These are phyloP conservation scores for Entelexis sorbosivorans DNA, from an alignment of 1,139 yeast genomes.

Conservation along the genomic window DNA sequence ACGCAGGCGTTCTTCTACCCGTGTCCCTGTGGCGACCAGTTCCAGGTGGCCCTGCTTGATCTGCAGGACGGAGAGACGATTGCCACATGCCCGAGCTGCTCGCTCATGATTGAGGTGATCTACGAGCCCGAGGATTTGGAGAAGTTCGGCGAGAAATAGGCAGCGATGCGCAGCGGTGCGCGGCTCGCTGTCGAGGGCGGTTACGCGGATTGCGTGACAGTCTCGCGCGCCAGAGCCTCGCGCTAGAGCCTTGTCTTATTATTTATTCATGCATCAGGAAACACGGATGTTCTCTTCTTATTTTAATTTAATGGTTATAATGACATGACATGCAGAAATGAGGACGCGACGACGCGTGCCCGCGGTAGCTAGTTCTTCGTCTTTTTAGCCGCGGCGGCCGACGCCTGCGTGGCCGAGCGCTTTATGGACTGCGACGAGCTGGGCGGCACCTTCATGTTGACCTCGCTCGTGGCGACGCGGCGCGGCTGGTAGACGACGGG, in stretches of 20 bases:
- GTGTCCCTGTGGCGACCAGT: constrained; percentile 96
- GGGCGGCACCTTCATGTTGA: constrained; percentile 23
- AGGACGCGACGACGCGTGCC: background rate
- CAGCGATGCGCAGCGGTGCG: no score
- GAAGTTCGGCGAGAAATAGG: constrained; percentile 16
- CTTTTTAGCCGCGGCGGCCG: constrained; percentile 1
- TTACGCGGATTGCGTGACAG: no score
- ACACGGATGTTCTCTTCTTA: no score
- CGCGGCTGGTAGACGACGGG: constrained; percentile 32
- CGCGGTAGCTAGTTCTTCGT: background rate
- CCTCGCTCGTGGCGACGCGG: constrained; percentile 32
- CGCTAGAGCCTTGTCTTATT: no score
- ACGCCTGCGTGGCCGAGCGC: constrained; percentile 4
- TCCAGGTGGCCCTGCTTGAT: constrained; percentile 78
- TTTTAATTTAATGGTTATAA: no score
- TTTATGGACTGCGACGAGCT: constrained; percentile 20
- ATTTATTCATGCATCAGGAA: no score
- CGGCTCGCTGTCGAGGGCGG: no score
- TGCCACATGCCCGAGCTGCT: constrained; percentile 95
- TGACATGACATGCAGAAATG: no score
- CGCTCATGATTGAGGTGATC: constrained; percentile 82
- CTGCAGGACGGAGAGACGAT: constrained; percentile 76
- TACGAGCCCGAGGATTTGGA: constrained; percentile 42
- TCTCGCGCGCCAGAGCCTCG: no score
- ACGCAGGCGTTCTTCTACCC: constrained; percentile 84